A percentile compares a stretch with the other conserved stretches of the same genome.
These are phyloP conservation scores for Dictyostelium firmibasis DNA, from an alignment of 78 protist genomes.

Conservation along the genomic window DNA sequence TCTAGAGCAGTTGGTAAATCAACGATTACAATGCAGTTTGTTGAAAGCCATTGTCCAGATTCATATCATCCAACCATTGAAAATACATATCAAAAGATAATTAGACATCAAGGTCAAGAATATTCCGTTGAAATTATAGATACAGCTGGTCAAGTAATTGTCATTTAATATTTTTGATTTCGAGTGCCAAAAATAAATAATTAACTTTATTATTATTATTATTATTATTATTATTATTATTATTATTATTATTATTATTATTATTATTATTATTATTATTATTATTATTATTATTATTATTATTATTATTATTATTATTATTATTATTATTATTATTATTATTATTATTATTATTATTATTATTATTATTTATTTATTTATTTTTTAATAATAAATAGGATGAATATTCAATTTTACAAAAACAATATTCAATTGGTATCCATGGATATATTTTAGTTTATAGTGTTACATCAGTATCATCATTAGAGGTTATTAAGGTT, in stretches of 20 bases:
- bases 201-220: neutral
- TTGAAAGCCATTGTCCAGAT: conserved; percentile 81
- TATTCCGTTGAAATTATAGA: conserved; percentile 81
- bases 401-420: conserved; percentile 84
- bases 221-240: neutral
- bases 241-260: neutral
- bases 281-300: too few relatives aligned
- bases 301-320: too few relatives aligned
- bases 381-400: conserved; percentile 62
- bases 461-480: conserved; percentile 79
- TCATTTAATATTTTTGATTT: too few relatives aligned
- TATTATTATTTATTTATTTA: too few relatives aligned
- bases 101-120: conserved; percentile 38
- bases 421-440: conserved; percentile 82
- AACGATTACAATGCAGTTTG: conserved; percentile 83
- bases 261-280: too few relatives aligned
- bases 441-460: conserved; percentile 91
- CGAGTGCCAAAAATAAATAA: too few relatives aligned
- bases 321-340: too few relatives aligned
- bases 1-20: conserved; percentile 88
- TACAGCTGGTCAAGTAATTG: conserved; percentile 87
- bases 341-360: too few relatives aligned
- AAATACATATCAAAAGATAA: conserved; percentile 74
- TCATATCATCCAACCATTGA: conserved; percentile 91
- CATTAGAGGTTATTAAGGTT: conserved; percentile 78